Evolutionary conservation across 805 yeast genomes (phyloP).

Genomic region (Ascoidea tarda): DNA sequence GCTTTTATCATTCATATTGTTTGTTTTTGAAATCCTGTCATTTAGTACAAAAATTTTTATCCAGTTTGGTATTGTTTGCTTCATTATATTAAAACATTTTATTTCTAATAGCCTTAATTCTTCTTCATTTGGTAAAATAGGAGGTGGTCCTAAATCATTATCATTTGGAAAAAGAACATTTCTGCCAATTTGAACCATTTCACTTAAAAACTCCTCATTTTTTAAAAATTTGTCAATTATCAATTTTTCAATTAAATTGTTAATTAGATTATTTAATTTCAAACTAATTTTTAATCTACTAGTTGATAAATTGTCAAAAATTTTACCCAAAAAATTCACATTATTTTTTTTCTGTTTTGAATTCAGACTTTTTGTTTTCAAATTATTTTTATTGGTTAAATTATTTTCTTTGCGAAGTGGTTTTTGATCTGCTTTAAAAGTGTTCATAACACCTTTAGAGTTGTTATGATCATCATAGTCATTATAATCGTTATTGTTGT

Average conservation of each 20-base stretch:
- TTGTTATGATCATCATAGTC: background rate
- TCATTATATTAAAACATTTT: slow-evolving; percentile 12
- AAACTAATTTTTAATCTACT: background rate
- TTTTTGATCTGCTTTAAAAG: too few relatives aligned
- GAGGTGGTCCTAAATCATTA: slow-evolving; percentile 33
- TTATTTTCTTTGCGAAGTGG: too few relatives aligned
- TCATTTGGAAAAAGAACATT: slow-evolving; percentile 32
- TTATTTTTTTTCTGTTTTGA: too few relatives aligned
- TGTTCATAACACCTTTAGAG: background rate
- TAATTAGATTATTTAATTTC: slow-evolving; percentile 11
- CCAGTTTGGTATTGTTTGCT: slow-evolving; percentile 13
- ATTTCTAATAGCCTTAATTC: slow-evolving; percentile 21
- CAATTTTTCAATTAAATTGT: slow-evolving; percentile 12
- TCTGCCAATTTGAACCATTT: slow-evolving; percentile 18
- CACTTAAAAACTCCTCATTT: slow-evolving; percentile 11
- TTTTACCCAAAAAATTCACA: too few relatives aligned
- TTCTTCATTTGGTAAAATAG: slow-evolving; percentile 24
- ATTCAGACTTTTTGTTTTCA: too few relatives aligned
- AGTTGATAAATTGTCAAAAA: background rate
- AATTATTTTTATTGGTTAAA: too few relatives aligned
- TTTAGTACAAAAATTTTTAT: slow-evolving; percentile 12
- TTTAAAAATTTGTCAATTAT: slow-evolving; percentile 9
- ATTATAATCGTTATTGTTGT: too few relatives aligned
- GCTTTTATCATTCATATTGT: slow-evolving; percentile 10
- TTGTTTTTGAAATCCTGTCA: slow-evolving; percentile 9